Conservation (phyloP, 495 filamentous ascomycete genomes). For the Penicillium daleae region DNA sequence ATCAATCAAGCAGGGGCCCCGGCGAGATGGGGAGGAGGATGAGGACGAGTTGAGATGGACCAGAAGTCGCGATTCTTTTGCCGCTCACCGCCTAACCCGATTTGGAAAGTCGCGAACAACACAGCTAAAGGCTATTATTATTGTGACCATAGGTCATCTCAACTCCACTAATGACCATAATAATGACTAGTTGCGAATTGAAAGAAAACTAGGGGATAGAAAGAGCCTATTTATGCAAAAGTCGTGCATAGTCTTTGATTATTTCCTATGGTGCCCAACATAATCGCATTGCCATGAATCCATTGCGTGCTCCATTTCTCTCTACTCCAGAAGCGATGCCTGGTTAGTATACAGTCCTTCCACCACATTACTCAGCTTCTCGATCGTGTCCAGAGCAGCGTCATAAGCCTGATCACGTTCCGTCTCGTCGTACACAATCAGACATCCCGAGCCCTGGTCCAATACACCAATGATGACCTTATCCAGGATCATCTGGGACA, state of each 20-base stretch:
- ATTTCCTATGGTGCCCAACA: constrained; percentile 31
- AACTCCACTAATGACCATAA: neutral
- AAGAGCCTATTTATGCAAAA: neutral
- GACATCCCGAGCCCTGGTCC: constrained; percentile 94
- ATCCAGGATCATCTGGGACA: constrained; percentile 98
- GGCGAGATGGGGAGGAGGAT: constrained; percentile 26
- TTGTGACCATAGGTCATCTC: neutral
- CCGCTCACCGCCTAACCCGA: constrained; percentile 45
- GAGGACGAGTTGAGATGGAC: constrained; percentile 23
- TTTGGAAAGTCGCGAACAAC: constrained; percentile 33
- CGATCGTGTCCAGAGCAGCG: constrained; percentile 90
- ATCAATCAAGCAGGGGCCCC: constrained; percentile 22
- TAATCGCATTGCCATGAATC: constrained; percentile 30
- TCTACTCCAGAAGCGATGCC: constrained; percentile 89
- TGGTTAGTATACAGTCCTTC: constrained; percentile 98
- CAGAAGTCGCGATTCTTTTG: constrained; percentile 48
- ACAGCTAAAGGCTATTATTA: neutral
- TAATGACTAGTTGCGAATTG: neutral
- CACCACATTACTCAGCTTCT: constrained; percentile 96
- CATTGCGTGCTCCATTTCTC: constrained; percentile 18
- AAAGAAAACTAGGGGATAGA: neutral
- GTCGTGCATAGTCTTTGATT: constrained; percentile 24
- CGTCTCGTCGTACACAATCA: constrained; percentile 96
- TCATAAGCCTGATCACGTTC: constrained; percentile 93
- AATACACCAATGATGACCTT: constrained; percentile 97